phyloP scores from a whole-genome alignment of 1,284 basidiomycete species.

The Ceratobasidium sp. region DNA sequence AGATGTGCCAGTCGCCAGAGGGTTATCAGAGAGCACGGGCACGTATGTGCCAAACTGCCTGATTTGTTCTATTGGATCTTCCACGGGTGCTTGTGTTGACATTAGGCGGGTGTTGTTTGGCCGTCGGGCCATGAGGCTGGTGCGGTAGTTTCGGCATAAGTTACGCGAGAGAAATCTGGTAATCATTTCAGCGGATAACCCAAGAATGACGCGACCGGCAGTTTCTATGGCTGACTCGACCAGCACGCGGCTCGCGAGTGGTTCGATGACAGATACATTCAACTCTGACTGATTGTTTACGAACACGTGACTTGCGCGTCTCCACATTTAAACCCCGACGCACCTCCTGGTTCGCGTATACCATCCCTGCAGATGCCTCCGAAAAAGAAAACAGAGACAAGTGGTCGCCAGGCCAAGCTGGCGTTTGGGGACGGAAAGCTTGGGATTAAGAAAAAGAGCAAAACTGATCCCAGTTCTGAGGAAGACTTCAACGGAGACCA shows the following conservation, averaged over 20 bases:
- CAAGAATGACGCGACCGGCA: slow-evolving; percentile 5
- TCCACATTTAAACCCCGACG: slow-evolving; percentile 12
- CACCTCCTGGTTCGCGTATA: not conserved
- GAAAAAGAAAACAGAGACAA: slow-evolving; percentile 23
- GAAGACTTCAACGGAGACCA: slow-evolving; percentile 29
- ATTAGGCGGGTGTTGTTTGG: slow-evolving; percentile 16
- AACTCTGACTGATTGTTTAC: slow-evolving; percentile 41
- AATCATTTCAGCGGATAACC: slow-evolving; percentile 7
- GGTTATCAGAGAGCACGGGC: slow-evolving; percentile 47
- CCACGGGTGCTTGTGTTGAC: not conserved
- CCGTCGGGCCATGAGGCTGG: not conserved
- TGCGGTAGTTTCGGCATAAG: slow-evolving; percentile 2
- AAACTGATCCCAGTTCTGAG: slow-evolving; percentile 24
- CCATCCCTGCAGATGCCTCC: slow-evolving; percentile 29
- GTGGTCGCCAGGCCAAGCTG: slow-evolving; percentile 25
- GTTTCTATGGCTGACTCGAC: slow-evolving; percentile 10
- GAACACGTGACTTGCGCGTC: slow-evolving; percentile 30
- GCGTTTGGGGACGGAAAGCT: slow-evolving; percentile 35
- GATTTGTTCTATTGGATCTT: slow-evolving; percentile 12
- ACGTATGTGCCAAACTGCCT: slow-evolving; percentile 45
- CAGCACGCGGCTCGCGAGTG: slow-evolving; percentile 15
- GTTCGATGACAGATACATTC: slow-evolving; percentile 22
- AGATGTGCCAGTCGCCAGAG: slow-evolving; percentile 60
- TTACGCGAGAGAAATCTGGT: not conserved
- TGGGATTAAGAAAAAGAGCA: slow-evolving; percentile 28